These are phyloP conservation scores for Calonectria honghensis DNA, from an alignment of 2,329 filamentous ascomycete genomes.

Conservation along the genomic window DNA sequence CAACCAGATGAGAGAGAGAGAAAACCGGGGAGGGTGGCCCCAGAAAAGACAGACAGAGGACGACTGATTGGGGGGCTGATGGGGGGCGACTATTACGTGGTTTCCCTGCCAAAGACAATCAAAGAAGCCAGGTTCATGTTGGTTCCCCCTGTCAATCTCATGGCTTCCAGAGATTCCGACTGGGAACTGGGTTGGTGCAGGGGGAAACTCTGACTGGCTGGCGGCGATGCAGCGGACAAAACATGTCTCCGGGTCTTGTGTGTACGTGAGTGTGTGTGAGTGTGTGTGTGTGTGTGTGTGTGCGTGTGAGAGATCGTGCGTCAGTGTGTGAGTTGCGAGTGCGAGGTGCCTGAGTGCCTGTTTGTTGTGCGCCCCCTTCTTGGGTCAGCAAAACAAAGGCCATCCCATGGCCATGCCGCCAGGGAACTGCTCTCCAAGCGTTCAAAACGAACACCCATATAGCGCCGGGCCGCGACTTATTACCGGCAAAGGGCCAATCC, in stretches of 20 bases:
- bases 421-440: not conserved
- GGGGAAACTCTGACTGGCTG: conserved; percentile 18
- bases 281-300: not conserved
- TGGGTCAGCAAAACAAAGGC: conserved; percentile 2
- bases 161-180: conserved; percentile 22
- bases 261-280: not conserved
- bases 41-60: not conserved
- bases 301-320: not conserved
- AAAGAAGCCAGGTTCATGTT: conserved; percentile 5
- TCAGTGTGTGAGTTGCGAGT: not conserved
- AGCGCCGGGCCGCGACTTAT: conserved; percentile 6
- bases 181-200: conserved; percentile 20
- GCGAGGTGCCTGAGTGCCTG: not conserved
- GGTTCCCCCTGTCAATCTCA: conserved; percentile 29
- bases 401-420: not conserved
- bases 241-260: not conserved
- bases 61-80: not conserved
- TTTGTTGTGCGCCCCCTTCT: not conserved
- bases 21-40: not conserved
- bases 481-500: conserved; percentile 7
- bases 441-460: conserved; percentile 11
- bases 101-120: conserved; percentile 37
- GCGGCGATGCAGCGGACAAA: not conserved
- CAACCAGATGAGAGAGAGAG: not conserved
- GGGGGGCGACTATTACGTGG: conserved; percentile 27